These are phyloP conservation scores for Ophiostoma pallidulum DNA, from an alignment of 2,329 filamentous ascomycete genomes.

Conservation along the genomic window DNA sequence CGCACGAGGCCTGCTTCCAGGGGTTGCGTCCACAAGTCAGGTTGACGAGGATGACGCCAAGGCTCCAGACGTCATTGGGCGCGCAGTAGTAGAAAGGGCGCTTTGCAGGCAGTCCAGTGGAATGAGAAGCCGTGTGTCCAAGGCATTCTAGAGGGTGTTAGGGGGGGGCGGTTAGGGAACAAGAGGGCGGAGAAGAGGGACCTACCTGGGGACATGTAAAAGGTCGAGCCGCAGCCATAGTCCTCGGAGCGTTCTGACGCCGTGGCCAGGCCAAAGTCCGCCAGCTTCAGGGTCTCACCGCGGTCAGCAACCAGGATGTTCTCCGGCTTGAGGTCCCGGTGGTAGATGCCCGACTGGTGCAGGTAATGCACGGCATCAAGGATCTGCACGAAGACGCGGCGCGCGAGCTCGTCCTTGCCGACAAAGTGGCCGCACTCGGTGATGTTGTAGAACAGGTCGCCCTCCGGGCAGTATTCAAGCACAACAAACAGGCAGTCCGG, in stretches of 20 bases:
- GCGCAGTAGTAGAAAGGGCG: slow-evolving; percentile 78
- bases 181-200: background rate
- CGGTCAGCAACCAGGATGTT: slow-evolving; percentile 89
- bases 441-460: slow-evolving; percentile 95
- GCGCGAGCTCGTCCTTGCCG: slow-evolving; percentile 81
- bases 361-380: slow-evolving; percentile 94
- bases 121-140: slow-evolving; percentile 58
- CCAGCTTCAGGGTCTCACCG: slow-evolving; percentile 85
- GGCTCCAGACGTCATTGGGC: slow-evolving; percentile 93
- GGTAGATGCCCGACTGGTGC: slow-evolving; percentile 88
- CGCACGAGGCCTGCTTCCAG: slow-evolving; percentile 90
- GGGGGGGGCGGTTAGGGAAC: slow-evolving; percentile 11
- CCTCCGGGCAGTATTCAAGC: slow-evolving; percentile 93
- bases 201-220: slow-evolving; percentile 89
- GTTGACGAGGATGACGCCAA: slow-evolving; percentile 97
- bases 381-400: slow-evolving; percentile 85
- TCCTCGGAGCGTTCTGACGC: slow-evolving; percentile 76
- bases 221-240: slow-evolving; percentile 95
- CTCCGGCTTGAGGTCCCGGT: slow-evolving; percentile 95
- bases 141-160: slow-evolving; percentile 61
- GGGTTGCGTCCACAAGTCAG: slow-evolving; percentile 96
- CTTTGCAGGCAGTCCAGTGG: no score
- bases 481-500: slow-evolving; percentile 92
- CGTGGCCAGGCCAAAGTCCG: slow-evolving; percentile 94
- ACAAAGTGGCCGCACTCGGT: slow-evolving; percentile 91